Base-by-base conservation (phyloP, 2,329 filamentous ascomycete species). In the Hymenoscyphus salicellus region DNA sequence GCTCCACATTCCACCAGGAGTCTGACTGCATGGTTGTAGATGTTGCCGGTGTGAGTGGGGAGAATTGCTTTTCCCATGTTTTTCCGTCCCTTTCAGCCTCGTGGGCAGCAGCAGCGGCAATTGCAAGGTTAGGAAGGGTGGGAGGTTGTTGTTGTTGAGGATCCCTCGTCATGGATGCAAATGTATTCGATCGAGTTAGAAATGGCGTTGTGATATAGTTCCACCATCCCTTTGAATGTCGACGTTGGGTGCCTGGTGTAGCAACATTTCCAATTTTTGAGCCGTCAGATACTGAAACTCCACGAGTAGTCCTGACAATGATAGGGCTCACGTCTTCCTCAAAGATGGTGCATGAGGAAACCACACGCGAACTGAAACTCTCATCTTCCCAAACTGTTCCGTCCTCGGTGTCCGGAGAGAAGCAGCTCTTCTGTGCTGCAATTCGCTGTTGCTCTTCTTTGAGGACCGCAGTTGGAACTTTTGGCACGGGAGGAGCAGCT, bases 201-300 rank as follows among this genome's bases (percentile, higher is more conserved):
- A 92, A 92, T 0, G 90, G 90, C 0, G 89, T 90, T 7, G 84
- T 88, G 63, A 93, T 86, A 69, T 90, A 83, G 71, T 91, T 90
- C 90, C 90, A 93, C 89, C 90, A 93, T 23, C 90, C 90, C 65
- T 83, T 82, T 30, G 88, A 89, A 63, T 82, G 82, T 11, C 84
- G 83, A 52, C 80, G 64, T 49, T 71, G 72, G 23, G 67, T 70
- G 60, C 70, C 62, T 55, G 73, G 64, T 41, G 71, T 73, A 23
- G 66, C 70, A 61, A 71, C 60, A 55, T 72, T 75, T 60, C 69
- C 64, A 30, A 57, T 20, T 55, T 65, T 70, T 11, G 64, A 62
- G 14, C 56, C 63, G n/a, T 58, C 66, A 41, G 70, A 56, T 8
- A 72, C 72, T 7, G 74, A 76, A 60, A 78, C 80, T 16, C 76